These are phyloP conservation scores for Eutypa lata DNA, from an alignment of 2,329 filamentous ascomycete genomes.

Conservation along the genomic window DNA sequence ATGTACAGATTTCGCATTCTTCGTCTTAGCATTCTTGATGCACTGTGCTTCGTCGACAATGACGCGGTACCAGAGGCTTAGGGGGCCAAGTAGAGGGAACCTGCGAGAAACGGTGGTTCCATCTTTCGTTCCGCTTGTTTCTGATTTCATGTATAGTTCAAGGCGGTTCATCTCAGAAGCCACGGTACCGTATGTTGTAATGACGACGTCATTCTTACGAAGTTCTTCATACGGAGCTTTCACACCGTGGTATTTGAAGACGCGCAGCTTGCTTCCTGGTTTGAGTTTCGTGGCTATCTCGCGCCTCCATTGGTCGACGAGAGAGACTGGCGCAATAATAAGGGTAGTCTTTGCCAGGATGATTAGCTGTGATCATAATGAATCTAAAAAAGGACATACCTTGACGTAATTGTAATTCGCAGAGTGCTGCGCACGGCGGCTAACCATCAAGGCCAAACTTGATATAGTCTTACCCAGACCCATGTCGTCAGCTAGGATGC, in stretches of 20 bases:
- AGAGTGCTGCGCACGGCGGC: slow-evolving; percentile 33
- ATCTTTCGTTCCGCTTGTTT: slow-evolving; percentile 37
- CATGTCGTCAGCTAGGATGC: slow-evolving; percentile 80
- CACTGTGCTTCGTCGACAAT: slow-evolving; percentile 78
- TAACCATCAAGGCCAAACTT: slow-evolving; percentile 72
- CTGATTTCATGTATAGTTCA: slow-evolving; percentile 48
- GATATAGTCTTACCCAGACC: slow-evolving; percentile 83
- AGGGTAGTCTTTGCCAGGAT: slow-evolving; percentile 66
- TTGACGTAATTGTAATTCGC: slow-evolving; percentile 48
- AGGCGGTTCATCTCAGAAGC: slow-evolving; percentile 64
- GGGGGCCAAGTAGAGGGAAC: slow-evolving; percentile 60
- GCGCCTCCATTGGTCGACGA: slow-evolving; percentile 80
- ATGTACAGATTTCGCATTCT: slow-evolving; percentile 57
- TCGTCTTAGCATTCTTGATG: slow-evolving; percentile 72
- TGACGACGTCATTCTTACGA: slow-evolving; percentile 65
- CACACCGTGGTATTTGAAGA: slow-evolving; percentile 69
- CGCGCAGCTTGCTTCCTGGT: slow-evolving; percentile 53
- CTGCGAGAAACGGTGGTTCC: slow-evolving; percentile 36
- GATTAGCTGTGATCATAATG: slow-evolving; percentile 2
- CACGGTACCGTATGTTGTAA: slow-evolving; percentile 74
- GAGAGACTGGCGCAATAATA: slow-evolving; percentile 75
- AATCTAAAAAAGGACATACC: slow-evolving; percentile 18
- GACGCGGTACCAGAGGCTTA: slow-evolving; percentile 61
- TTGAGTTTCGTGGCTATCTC: slow-evolving; percentile 73
- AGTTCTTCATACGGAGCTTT: slow-evolving; percentile 59